Evolutionary conservation across 495 filamentous ascomycete genomes (phyloP), one percentile per base, ranked within the genome.

Genomic region (Gamarada debralockiae): DNA sequence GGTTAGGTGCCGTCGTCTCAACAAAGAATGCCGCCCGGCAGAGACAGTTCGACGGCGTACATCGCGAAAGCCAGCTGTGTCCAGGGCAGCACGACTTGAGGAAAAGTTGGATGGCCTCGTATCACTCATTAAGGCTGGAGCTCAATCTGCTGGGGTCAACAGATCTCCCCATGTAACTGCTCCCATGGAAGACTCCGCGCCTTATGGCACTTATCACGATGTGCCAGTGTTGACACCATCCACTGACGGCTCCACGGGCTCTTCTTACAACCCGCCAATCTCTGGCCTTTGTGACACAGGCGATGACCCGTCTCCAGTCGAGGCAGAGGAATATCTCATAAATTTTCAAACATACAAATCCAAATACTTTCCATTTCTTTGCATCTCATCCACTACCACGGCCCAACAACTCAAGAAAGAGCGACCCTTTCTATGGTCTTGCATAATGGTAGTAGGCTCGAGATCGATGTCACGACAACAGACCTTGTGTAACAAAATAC

Each of bases 381-480:
- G 68, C 34, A 66, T 84, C 3, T 71, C 72, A 0, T 56, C 65
- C 3, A 55, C 67, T 51, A 62, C 72, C 22, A 80, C 73, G 0
- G 71, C 76, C 3, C 62, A 70, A 3, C 62, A 70, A 50, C 69
- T 84, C 9, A 72, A 66, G 23, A 60, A 67, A 29, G 51, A 67
- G 27, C 67, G 72, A 15, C 79, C 80, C 0, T 77, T 82, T 36
- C 50, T 82, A 22, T 80, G 78, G 73, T 67, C 77, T 21, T 74
- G 70, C 52, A 79, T 82, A 24, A 78, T 81, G 68, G 67, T 65
- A 20, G 66, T 77, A 1, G 44, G 62, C 0, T 67, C 63, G 5
- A 65, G 51, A 42, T 67, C 59, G 0, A 60, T 64, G 6, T 56
- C 60, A 7, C 59, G 70, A 39, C 73, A 75, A 39, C 59, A 67